These are phyloP conservation scores for Teratosphaeria epicoccoides DNA, from an alignment of 2,329 filamentous ascomycete species.

Conservation along the genomic window DNA sequence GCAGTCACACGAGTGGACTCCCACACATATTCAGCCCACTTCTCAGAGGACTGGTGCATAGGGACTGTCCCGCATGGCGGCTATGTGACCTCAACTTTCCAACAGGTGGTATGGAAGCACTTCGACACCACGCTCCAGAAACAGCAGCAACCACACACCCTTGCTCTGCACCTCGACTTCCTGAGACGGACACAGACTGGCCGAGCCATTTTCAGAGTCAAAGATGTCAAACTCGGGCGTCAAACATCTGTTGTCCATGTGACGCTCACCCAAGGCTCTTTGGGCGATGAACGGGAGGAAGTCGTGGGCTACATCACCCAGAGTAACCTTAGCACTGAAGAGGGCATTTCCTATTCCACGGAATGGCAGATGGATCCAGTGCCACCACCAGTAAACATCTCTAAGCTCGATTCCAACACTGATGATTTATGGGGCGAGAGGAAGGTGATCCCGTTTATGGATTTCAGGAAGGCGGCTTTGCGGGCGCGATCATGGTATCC, in stretches of 20 bases:
- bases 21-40: conserved; percentile 48
- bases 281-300: conserved; percentile 38
- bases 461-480: conserved; percentile 39
- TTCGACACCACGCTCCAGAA: conserved; percentile 47
- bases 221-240: conserved; percentile 54
- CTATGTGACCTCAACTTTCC: conserved; percentile 54
- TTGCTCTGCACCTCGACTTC: conserved; percentile 56
- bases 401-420: conserved; percentile 31
- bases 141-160: conserved; percentile 51
- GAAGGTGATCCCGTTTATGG: conserved; percentile 33
- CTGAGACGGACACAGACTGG: conserved; percentile 52
- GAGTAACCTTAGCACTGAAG: conserved; percentile 49
- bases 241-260: conserved; percentile 55
- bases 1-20: conserved; percentile 39
- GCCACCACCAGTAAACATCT: conserved; percentile 32
- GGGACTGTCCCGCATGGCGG: conserved; percentile 62
- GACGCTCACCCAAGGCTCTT: conserved; percentile 39
- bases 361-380: conserved; percentile 42
- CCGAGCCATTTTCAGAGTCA: conserved; percentile 46
- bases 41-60: conserved; percentile 53
- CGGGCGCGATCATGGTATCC: conserved; percentile 46
- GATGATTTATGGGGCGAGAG: conserved; percentile 40
- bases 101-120: conserved; percentile 49
- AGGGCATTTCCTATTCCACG: conserved; percentile 47
- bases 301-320: conserved; percentile 56